Base-by-base conservation (phyloP, 2,329 filamentous ascomycete genomes). In the Neophaeococcomyces aloes region DNA sequence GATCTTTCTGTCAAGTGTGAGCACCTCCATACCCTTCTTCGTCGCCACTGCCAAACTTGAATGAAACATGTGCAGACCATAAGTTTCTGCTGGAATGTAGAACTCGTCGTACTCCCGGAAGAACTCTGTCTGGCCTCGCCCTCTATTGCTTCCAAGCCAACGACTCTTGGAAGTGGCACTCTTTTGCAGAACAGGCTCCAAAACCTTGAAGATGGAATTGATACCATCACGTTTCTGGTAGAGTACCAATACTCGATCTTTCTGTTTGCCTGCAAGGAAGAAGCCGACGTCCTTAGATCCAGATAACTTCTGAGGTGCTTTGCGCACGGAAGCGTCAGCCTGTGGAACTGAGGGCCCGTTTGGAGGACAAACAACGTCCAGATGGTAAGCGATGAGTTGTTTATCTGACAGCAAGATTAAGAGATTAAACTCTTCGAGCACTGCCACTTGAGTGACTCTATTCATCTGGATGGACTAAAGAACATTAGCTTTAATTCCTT, bases 61-160 rank as follows among this genome's bases (percentile, higher is more conserved):
- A 61, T 95, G 86, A 75, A 96, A 98, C 41, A 98, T 76, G 63
- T 95, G 96, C 60, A 98, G 83, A 37, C 85, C 86, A 63, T 83
- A 94, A 62, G 87, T 95, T 60, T 98, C 93, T 2, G 85, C 82
- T 0, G 91, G 91, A 54, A 98, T 88, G 66, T 96, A 98, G 65
- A 98, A 98, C 55, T 96, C 91, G 66, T 98, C 91, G 61, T 88
- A 98, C 59, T 98, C 91, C 50, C 91, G 83, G 78, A 96, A 98
- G 56, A 89, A 89, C 56, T 98, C 91, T 0, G 89, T 95, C 47
- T 76, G 79, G 15, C 86, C 86, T 23, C 74, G 72, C 7, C 75
- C 75, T 10, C 67, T 64, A 47, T 67, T 68, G 14, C 79, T 69
- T 5, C 58, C 56, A 59, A 77, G 79, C 51, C 81, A 69, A 7